Percentiles rank a stretch among this genome's conserved stretches.
Conservation (phyloP, 23 red algal genomes). For the Chondrus crispus region DNA sequence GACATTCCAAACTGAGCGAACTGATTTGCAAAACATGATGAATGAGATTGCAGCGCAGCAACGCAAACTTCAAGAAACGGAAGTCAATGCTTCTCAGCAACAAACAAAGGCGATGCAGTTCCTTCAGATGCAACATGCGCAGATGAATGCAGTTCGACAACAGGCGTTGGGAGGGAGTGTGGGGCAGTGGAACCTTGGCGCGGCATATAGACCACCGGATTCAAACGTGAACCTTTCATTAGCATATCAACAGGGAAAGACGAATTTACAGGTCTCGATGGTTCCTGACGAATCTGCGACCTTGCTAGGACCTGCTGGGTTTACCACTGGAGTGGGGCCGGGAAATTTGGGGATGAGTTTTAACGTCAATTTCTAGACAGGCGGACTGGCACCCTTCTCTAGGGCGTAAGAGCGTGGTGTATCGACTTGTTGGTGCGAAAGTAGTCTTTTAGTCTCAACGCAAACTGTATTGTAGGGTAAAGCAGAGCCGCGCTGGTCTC, state of each 20-base stretch:
- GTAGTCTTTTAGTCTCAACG: no score
- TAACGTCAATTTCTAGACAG: conserved; percentile 94
- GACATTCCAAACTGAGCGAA: conserved; percentile 75
- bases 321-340: conserved; percentile 86
- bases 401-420: no score
- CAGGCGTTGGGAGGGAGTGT: conserved; percentile 77
- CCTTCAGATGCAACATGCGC: conserved; percentile 94
- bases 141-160: conserved; percentile 93
- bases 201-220: conserved; percentile 95
- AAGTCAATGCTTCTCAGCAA: conserved; percentile 74
- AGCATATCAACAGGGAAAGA: conserved; percentile 90
- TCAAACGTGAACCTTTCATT: conserved; percentile 95
- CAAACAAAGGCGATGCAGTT: conserved; percentile 86
- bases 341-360: conserved; percentile 97
- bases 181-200: conserved; percentile 96
- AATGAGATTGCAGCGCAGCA: conserved; percentile 76
- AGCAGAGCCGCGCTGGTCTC: no score
- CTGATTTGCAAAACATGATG: conserved; percentile 85
- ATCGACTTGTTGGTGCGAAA: no score
- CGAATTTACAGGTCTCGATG: conserved; percentile 89
- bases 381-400: no score
- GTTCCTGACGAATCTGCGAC: conserved; percentile 92
- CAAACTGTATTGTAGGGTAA: no score
- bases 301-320: conserved; percentile 86
- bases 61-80: conserved; percentile 65